Evolutionary conservation across 2,329 filamentous ascomycete genomes (phyloP).

Genomic region (Pseudogymnoascus sp.): DNA sequence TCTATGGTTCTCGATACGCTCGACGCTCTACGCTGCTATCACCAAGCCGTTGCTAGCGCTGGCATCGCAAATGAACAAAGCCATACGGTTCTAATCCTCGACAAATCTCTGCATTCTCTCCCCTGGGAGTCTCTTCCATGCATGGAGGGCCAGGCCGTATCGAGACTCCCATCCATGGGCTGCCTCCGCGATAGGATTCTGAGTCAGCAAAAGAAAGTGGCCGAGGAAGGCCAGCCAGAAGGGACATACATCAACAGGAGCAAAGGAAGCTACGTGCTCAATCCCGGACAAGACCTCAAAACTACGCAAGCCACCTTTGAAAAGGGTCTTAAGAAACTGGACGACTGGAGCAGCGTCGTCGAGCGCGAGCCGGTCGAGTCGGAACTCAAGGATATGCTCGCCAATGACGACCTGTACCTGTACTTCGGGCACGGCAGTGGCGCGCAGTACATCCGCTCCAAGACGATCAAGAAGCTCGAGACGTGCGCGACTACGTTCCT

Average conservation of each 20-base stretch:
- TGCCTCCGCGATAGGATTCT: slow-evolving; percentile 71
- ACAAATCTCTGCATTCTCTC: slow-evolving; percentile 84
- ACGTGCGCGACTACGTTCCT: slow-evolving; percentile 77
- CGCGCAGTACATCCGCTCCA: slow-evolving; percentile 83
- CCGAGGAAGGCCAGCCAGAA: slow-evolving; percentile 17
- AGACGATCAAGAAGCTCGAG: slow-evolving; percentile 71
- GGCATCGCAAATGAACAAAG: slow-evolving; percentile 33
- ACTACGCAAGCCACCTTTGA: slow-evolving; percentile 73
- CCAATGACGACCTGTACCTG: slow-evolving; percentile 63
- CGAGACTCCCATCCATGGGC: slow-evolving; percentile 78
- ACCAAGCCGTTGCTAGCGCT: slow-evolving; percentile 41
- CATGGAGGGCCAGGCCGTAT: slow-evolving; percentile 70
- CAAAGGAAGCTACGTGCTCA: slow-evolving; percentile 73
- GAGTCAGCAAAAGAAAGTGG: slow-evolving; percentile 17
- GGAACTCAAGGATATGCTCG: slow-evolving; percentile 65
- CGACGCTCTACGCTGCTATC: slow-evolving; percentile 75
- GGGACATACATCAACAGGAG: slow-evolving; percentile 49
- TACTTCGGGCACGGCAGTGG: slow-evolving; percentile 97
- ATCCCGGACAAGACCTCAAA: slow-evolving; percentile 76
- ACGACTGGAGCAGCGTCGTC: slow-evolving; percentile 63
- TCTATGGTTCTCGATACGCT: slow-evolving; percentile 80
- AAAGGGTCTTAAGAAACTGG: slow-evolving; percentile 55
- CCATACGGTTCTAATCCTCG: slow-evolving; percentile 84
- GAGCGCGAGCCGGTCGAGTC: slow-evolving; percentile 64
- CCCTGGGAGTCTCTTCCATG: slow-evolving; percentile 96